A percentile compares a stretch with the other conserved stretches of the same genome.
Conservation (phyloP, 139 green algal species). For the Chara braunii region DNA sequence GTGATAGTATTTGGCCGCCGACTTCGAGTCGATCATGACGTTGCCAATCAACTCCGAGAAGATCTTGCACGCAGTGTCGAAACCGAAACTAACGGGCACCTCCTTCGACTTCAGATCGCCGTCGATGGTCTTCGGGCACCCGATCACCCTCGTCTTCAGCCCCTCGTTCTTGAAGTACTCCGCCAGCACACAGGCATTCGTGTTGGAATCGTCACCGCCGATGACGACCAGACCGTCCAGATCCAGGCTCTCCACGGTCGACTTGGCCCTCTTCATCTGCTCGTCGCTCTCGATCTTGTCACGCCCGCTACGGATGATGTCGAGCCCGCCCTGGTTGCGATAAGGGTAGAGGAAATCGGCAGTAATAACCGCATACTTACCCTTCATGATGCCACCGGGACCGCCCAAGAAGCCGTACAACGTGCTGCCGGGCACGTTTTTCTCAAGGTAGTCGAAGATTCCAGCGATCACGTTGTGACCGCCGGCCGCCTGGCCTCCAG, state of each 20-base stretch:
- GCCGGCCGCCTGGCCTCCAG: constrained; percentile 55
- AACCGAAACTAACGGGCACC: constrained; percentile 56
- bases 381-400: constrained; percentile 35
- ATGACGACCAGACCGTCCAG: constrained; percentile 58
- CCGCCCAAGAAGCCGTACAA: constrained; percentile 19
- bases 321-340: constrained; percentile 61
- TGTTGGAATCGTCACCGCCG: constrained; percentile 64
- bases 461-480: constrained; percentile 66
- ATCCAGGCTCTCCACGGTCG: constrained; percentile 23
- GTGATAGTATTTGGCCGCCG: constrained; percentile 59
- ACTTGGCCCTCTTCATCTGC: constrained; percentile 31
- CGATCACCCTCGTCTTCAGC: constrained; percentile 44
- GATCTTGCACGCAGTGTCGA: constrained; percentile 65
- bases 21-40: constrained; percentile 50
- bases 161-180: constrained; percentile 38
- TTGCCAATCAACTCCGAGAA: constrained; percentile 60
- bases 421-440: constrained; percentile 11
- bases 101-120: constrained; percentile 55
- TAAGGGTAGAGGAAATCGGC: constrained; percentile 37
- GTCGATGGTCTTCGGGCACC: constrained; percentile 66
- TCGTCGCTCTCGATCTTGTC: constrained; percentile 56
- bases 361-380: constrained; percentile 21
- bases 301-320: constrained; percentile 56
- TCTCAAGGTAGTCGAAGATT: constrained; percentile 40
- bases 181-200: constrained; percentile 55